These are phyloP conservation scores for Kitagawia praeruptora DNA, from an alignment of 129 eudicot species.

Conservation along the genomic window DNA sequence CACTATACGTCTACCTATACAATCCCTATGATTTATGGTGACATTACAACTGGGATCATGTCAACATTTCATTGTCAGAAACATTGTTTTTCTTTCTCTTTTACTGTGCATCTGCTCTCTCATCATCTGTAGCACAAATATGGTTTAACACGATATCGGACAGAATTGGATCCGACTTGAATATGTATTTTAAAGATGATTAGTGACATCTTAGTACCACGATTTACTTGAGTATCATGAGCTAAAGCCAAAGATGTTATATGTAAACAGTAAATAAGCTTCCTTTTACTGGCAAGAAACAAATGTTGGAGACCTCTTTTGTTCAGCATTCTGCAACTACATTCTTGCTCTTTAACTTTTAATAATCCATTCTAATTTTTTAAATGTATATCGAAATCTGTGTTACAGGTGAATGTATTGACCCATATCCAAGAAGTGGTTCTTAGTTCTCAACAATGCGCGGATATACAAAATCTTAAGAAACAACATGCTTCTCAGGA, in stretches of 20 bases:
- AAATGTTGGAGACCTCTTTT: neutral
- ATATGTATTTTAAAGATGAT: neutral
- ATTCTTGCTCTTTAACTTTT: neutral
- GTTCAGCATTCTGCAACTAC: neutral
- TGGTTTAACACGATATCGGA: neutral
- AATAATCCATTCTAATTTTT: neutral
- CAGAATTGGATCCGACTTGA: neutral
- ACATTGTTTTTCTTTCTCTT: neutral
- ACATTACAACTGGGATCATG: neutral
- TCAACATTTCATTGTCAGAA: neutral
- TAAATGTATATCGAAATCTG: neutral
- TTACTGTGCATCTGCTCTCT: neutral
- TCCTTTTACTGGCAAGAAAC: neutral
- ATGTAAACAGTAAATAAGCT: neutral
- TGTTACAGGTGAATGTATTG: constrained; percentile 42
- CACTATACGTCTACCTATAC: neutral
- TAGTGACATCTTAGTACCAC: neutral
- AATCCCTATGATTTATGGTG: neutral
- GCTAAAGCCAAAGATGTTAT: neutral
- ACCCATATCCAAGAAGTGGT: constrained; percentile 29
- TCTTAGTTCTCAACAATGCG: constrained; percentile 6
- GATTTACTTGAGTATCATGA: neutral
- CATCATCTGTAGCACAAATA: neutral
- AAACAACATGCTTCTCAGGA: constrained; percentile 30
- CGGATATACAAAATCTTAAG: constrained; percentile 13